Base-by-base conservation (phyloP, 768 basidiomycete genomes). In the Wakefieldia striispora region DNA sequence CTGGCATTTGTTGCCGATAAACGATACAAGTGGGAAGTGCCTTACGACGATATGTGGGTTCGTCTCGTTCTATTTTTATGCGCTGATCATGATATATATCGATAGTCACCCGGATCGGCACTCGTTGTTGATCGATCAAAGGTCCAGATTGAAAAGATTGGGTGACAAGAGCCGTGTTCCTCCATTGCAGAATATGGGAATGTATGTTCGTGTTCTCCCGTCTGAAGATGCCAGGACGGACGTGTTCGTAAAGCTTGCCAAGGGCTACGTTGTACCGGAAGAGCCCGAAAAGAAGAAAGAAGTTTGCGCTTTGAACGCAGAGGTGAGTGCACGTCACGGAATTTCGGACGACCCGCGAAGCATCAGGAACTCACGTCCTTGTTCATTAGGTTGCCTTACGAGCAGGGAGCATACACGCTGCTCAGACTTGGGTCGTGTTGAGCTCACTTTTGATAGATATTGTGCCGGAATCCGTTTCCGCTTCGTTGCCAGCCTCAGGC, bases 1-100 rank as follows among this genome's bases (percentile, higher is more conserved):
- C 63, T 93, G 38, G 72, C 82, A 6, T 91, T 92, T 56, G 82
- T 86, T 11, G 64, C 78, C 2, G 86, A 86, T 45, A 69, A 66
- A n/a, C 71, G 69, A 36, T 53, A 60, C 6, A 63, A 62, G 34
- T 83, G 79, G 75, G 87, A 91, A 57, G 63, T 84, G 3, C 91
- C 91, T 3, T 92, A 87, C 51, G 91, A 93, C 54, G 91, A 93
- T 58, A 58, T 84, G 90, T 90, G 59, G 45, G 83, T 69, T 14
- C 12, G n/a, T 14, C 11, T 26, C 17, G 7, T 37, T 50, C 21
- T 35, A 19, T 31, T 16, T 29, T 21, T 3, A 13, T 34, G n/a
- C 8, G 16, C 17, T 40, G 3, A 19, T 58, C 45, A 55, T 37
- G 24, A 6, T 12, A 40, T 43, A n/a, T n/a, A 34, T 39, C 31